Conservation (phyloP, 352 stramenopile species). For the Phytophthora hybrid region DNA sequence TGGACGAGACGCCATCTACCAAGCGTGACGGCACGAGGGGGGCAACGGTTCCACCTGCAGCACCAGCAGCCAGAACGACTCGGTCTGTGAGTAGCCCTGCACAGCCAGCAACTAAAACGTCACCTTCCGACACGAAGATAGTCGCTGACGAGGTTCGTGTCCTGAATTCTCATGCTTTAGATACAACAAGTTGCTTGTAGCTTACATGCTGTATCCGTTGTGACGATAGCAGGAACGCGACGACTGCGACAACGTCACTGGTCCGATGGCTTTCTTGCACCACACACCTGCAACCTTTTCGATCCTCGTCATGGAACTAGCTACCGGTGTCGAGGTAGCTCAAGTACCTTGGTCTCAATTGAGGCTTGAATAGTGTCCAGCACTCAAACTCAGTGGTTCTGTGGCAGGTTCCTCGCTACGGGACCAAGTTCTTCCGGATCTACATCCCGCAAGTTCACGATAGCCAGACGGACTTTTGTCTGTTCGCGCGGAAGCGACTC, state of each 20-base stretch:
- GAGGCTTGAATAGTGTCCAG: no score
- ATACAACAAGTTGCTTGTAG: background rate
- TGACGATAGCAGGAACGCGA: conserved; percentile 35
- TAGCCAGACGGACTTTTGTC: conserved; percentile 73
- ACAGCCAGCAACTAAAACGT: conserved; percentile 29
- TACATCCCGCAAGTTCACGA: conserved; percentile 81
- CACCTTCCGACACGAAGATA: conserved; percentile 27
- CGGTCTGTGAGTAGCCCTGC: conserved; percentile 31
- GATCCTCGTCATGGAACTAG: conserved; percentile 81
- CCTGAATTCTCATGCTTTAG: background rate
- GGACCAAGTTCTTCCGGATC: conserved; percentile 76
- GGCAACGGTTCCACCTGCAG: conserved; percentile 6
- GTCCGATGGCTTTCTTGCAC: conserved; percentile 73
- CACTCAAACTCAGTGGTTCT: background rate
- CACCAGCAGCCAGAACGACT: conserved; percentile 3
- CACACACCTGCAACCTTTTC: conserved; percentile 55
- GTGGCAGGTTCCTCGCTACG: conserved; percentile 57
- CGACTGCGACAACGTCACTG: conserved; percentile 43
- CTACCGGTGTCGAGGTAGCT: conserved; percentile 47
- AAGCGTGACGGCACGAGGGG: conserved; percentile 29
- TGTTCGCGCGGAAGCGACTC: conserved; percentile 77
- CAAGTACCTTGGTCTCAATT: background rate
- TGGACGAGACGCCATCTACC: conserved; percentile 35
- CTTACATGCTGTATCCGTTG: background rate
- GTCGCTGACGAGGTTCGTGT: conserved; percentile 34